Evolutionary conservation across 1,284 basidiomycete genomes (phyloP).

Genomic region (Afroboletus lepidellus): DNA sequence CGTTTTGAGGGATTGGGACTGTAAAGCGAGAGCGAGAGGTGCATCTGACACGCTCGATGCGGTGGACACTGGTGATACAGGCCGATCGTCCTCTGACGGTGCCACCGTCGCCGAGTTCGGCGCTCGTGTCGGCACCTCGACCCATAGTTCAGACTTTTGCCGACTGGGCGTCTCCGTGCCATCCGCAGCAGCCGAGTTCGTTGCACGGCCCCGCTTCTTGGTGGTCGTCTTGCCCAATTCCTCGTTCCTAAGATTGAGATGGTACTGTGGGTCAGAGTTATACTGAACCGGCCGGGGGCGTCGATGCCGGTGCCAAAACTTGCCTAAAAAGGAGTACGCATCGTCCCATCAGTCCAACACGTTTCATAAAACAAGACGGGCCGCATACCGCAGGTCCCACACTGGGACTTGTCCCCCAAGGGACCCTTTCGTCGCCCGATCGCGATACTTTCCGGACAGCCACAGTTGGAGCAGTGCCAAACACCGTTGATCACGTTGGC

Average conservation of each 20-base stretch:
- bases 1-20: constrained; percentile 46
- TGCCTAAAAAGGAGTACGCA: constrained; percentile 47
- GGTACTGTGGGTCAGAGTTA: constrained; percentile 68
- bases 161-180: constrained; percentile 55
- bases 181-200: constrained; percentile 47
- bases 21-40: constrained; percentile 64
- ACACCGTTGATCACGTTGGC: constrained; percentile 78
- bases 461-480: constrained; percentile 93
- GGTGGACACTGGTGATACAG: constrained; percentile 64
- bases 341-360: constrained; percentile 1
- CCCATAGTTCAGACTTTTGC: constrained; percentile 43
- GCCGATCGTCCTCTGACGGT: constrained; percentile 47
- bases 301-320: constrained; percentile 83
- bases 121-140: constrained; percentile 40
- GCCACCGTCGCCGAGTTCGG: constrained; percentile 34
- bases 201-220: constrained; percentile 55
- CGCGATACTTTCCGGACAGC: constrained; percentile 83
- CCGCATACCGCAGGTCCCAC: constrained; percentile 83
- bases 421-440: constrained; percentile 86
- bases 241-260: constrained; percentile 57
- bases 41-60: constrained; percentile 68
- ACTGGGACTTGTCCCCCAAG: constrained; percentile 87
- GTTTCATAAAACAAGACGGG: not conserved
- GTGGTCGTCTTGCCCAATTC: constrained; percentile 50
- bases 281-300: constrained; percentile 77